These are phyloP conservation scores for Chamaecrista fasciculata DNA, from an alignment of 306 rosid species.

Conservation along the genomic window DNA sequence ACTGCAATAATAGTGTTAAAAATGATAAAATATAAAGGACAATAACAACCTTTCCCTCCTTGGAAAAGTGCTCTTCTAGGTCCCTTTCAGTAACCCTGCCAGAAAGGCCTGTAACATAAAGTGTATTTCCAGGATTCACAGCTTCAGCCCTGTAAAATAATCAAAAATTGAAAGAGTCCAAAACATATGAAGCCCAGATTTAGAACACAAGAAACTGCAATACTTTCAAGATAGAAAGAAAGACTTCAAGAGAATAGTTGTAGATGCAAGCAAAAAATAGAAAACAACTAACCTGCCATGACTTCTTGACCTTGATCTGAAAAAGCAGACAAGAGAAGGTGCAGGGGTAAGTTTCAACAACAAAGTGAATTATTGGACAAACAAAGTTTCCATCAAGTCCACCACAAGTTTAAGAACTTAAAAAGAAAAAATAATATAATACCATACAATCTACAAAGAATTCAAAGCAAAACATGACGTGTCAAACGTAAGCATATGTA, in stretches of 20 bases:
- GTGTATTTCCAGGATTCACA: constrained; percentile 74
- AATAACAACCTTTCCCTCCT: constrained; percentile 81
- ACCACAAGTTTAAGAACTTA: too few species aligned
- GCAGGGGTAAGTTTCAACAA: constrained; percentile 16
- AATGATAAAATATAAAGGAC: background rate
- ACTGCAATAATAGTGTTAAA: background rate
- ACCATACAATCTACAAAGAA: too few species aligned
- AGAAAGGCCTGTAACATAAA: constrained; percentile 93
- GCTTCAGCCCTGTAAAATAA: constrained; percentile 41
- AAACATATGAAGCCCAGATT: constrained; percentile 10
- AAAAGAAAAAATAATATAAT: too few species aligned
- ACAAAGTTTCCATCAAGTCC: background rate
- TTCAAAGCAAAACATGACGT: too few species aligned
- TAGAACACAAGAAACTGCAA: background rate
- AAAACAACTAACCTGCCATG: constrained; percentile 60
- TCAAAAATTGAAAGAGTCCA: constrained; percentile 15
- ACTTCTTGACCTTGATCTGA: constrained; percentile 86
- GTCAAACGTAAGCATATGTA: too few species aligned
- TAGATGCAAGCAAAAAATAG: background rate
- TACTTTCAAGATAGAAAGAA: background rate
- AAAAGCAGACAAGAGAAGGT: constrained; percentile 15
- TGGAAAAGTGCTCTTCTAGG: constrained; percentile 86
- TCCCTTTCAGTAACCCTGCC: constrained; percentile 89
- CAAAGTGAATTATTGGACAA: background rate
- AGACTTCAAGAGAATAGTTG: background rate